These are phyloP conservation scores for Cucurbita argyrosperma DNA, from an alignment of 306 rosid genomes.

Conservation along the genomic window DNA sequence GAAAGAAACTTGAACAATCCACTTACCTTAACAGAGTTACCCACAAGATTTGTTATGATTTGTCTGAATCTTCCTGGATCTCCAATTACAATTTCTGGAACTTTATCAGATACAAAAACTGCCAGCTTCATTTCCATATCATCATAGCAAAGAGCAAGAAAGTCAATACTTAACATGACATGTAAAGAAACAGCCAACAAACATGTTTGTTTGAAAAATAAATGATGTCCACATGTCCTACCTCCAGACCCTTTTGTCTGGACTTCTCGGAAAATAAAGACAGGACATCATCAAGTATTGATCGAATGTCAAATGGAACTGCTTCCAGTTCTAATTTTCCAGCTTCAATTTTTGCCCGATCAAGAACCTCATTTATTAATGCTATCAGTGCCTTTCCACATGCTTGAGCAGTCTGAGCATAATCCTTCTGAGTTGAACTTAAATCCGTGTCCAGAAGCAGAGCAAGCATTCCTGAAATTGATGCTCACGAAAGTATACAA, in stretches of 20 bases:
- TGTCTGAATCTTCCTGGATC: slow-evolving; percentile 99
- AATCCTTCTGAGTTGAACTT: slow-evolving; percentile 85
- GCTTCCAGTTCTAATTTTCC: slow-evolving; percentile 92
- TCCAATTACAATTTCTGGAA: slow-evolving; percentile 74
- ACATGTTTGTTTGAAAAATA: background rate
- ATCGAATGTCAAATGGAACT: slow-evolving; percentile 79
- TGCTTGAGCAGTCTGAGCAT: slow-evolving; percentile 91
- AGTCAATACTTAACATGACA: background rate
- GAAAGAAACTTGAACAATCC: background rate
- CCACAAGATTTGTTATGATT: slow-evolving; percentile 88
- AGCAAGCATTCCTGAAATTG: slow-evolving; percentile 79
- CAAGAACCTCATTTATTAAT: slow-evolving; percentile 93
- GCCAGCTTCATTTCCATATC: slow-evolving; percentile 56
- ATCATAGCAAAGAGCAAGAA: background rate
- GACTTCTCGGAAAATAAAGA: slow-evolving; percentile 94
- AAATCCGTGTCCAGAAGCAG: slow-evolving; percentile 81
- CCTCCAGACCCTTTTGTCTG: slow-evolving; percentile 87
- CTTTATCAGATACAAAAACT: slow-evolving; percentile 89
- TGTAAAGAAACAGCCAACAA: background rate
- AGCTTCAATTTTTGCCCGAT: slow-evolving; percentile 94
- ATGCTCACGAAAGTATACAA: background rate
- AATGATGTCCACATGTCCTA: slow-evolving; percentile 13
- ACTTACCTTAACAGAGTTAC: slow-evolving; percentile 91
- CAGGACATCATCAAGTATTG: slow-evolving; percentile 89
- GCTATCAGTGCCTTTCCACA: slow-evolving; percentile 93